A percentile compares a stretch with the other conserved stretches of the same genome.
Conservation (phyloP, 768 basidiomycete species). For the Pholiota molesta region DNA sequence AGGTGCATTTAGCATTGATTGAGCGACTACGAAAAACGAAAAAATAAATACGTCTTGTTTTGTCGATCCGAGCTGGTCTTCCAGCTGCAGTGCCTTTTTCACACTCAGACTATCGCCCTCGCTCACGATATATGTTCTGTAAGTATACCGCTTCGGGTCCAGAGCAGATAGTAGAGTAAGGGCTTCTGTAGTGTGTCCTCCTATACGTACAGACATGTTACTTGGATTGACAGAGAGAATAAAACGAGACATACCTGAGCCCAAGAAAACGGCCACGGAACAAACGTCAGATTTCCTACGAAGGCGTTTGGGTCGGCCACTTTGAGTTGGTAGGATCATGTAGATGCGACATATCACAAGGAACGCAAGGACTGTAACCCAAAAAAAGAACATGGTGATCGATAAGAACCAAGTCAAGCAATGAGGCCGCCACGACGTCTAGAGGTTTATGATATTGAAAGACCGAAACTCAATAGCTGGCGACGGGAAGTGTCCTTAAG, state of each 20-base stretch:
- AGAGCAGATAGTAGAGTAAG: conserved; percentile 71
- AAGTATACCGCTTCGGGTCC: conserved; percentile 74
- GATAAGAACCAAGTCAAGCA: too few species aligned
- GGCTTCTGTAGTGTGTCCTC: conserved; percentile 93
- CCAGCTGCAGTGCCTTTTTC: conserved; percentile 68
- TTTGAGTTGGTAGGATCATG: conserved; percentile 27
- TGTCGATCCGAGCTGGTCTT: conserved; percentile 35
- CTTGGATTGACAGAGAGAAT: not conserved
- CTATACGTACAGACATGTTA: conserved; percentile 41
- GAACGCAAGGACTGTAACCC: not conserved
- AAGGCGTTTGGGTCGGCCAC: not conserved
- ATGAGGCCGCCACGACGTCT: too few species aligned
- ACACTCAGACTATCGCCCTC: conserved; percentile 82
- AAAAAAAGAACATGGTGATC: not conserved
- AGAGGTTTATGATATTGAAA: too few species aligned
- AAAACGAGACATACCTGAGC: conserved; percentile 66
- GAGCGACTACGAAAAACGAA: conserved; percentile 1
- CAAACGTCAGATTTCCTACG: conserved; percentile 26
- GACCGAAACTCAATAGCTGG: too few species aligned
- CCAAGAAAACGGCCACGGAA: conserved; percentile 83
- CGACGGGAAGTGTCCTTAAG: too few species aligned
- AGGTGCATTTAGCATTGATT: conserved; percentile 4
- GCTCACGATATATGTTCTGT: conserved; percentile 80
- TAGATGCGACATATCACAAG: conserved; percentile 33
- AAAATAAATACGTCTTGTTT: conserved; percentile 18